Conservation (phyloP, 441 rosid species). For the Erysimum cheiri region DNA sequence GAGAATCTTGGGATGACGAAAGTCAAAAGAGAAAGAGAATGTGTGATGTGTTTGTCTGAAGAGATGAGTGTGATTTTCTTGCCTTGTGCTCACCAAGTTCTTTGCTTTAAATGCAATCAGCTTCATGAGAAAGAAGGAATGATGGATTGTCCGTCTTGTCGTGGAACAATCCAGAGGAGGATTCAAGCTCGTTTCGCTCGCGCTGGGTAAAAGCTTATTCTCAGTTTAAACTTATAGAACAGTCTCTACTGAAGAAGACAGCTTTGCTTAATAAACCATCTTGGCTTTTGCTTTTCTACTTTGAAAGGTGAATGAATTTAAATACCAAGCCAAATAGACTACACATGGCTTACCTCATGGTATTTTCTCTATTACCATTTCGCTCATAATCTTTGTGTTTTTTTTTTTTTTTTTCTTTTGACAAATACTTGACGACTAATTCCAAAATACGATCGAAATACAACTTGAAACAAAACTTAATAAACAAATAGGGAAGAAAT, state of each 20-base stretch:
- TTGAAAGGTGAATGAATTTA: slow-evolving; percentile 17
- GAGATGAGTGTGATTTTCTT: slow-evolving; percentile 88
- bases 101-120: slow-evolving; percentile 82
- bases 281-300: slow-evolving; percentile 26
- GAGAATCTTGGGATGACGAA: slow-evolving; percentile 34
- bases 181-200: slow-evolving; percentile 68
- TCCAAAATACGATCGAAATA: slow-evolving; percentile 18
- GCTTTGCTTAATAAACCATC: slow-evolving; percentile 22
- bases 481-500: not conserved
- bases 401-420: not conserved
- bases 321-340: slow-evolving; percentile 20
- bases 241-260: slow-evolving; percentile 21
- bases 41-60: slow-evolving; percentile 98
- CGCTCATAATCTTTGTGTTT: not conserved
- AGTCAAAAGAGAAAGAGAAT: slow-evolving; percentile 86
- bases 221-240: slow-evolving; percentile 23
- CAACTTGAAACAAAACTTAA: not conserved
- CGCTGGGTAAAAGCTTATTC: slow-evolving; percentile 2
- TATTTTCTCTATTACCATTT: slow-evolving; percentile 1
- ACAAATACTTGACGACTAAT: not conserved
- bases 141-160: slow-evolving; percentile 96
- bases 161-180: slow-evolving; percentile 74
- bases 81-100: slow-evolving; percentile 95
- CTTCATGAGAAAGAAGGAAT: slow-evolving; percentile 92
- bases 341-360: slow-evolving; percentile 8